Base-by-base conservation (phyloP, 352 stramenopile genomes). In the Phytophthora pluvialis region DNA sequence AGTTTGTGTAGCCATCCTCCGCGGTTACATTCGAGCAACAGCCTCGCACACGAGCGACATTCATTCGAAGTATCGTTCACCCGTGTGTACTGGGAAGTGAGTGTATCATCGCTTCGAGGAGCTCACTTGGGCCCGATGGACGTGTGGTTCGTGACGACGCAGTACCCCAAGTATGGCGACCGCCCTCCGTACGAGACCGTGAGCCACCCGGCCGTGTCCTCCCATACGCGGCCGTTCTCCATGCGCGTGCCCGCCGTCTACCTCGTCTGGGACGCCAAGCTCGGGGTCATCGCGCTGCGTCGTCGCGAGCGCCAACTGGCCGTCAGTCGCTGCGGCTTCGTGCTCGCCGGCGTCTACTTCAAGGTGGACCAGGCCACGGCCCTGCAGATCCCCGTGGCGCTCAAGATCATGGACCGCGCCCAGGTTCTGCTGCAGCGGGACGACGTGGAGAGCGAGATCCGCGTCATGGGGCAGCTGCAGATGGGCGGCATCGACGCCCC, bases 331-430 rank as follows among this genome's bases (percentile, higher is more conserved):
- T 95, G 87, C 52, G 87, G 87, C 38, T 76, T 93, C 39, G 87
- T 95, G 35, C 70, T 94, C n/a, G 80, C 81, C 0, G 84, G 85
- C 53, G 80, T 87, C 8, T 95, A 90, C 73, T 89, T 94, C 47
- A 80, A 76, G 15, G 50, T 84, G 11, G 60, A 88, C 21, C 66
- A 72, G 12, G 71, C 74, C 13, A 81, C 75, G 1, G 63, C 80
- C 9, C 45, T 72, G 33, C 81, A 92, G 54, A 58, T 85, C 1
- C 68, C 85, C 16, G 85, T 94, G 21, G 87, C 87, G 33, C 73
- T 95, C 32, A 95, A 95, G 52, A 73, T 89, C 33, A 94, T 95
- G 87, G 85, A 94, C 71, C 79, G 82, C 26, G 48, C 60, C 1
- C 84, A 94, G 58, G 61, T 95, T 28, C n/a, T 77, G 26, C 28